These are phyloP conservation scores for Haplosporangium sp. DNA, from an alignment of 371 early-diverging fungal genomes.

Conservation along the genomic window DNA sequence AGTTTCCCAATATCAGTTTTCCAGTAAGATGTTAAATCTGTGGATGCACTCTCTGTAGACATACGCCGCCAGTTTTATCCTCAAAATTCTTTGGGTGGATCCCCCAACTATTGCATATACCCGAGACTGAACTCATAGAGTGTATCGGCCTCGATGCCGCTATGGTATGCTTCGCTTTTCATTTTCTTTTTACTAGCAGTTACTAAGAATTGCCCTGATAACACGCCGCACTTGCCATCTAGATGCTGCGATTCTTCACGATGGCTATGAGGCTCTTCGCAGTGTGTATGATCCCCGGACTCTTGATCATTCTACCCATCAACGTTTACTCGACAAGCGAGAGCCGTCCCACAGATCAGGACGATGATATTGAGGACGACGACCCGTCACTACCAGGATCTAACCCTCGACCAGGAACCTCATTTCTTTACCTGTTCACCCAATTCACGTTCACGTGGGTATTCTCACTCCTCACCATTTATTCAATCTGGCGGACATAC, in stretches of 20 bases:
- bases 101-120: conserved; percentile 58
- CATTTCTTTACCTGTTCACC: conserved; percentile 60
- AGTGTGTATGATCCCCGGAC: conserved; percentile 50
- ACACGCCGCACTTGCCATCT: not conserved
- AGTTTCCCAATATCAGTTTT: not conserved
- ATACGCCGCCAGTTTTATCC: conserved; percentile 65
- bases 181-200: not conserved
- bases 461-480: conserved; percentile 70
- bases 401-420: conserved; percentile 11
- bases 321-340: conserved; percentile 53
- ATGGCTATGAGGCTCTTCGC: conserved; percentile 64
- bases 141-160: conserved; percentile 71
- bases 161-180: conserved; percentile 54
- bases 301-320: conserved; percentile 59
- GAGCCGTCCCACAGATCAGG: conserved; percentile 14
- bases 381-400: conserved; percentile 17
- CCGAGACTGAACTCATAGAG: conserved; percentile 58
- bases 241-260: conserved; percentile 63
- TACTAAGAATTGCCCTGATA: not conserved
- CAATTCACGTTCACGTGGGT: conserved; percentile 73
- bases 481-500: conserved; percentile 69
- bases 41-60: conserved; percentile 44
- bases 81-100: conserved; percentile 72
- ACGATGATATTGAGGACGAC: conserved; percentile 8
- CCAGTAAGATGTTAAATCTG: too few relatives aligned